Base-by-base conservation (phyloP, 164 flowering plant genomes). In the Piper betle region DNA sequence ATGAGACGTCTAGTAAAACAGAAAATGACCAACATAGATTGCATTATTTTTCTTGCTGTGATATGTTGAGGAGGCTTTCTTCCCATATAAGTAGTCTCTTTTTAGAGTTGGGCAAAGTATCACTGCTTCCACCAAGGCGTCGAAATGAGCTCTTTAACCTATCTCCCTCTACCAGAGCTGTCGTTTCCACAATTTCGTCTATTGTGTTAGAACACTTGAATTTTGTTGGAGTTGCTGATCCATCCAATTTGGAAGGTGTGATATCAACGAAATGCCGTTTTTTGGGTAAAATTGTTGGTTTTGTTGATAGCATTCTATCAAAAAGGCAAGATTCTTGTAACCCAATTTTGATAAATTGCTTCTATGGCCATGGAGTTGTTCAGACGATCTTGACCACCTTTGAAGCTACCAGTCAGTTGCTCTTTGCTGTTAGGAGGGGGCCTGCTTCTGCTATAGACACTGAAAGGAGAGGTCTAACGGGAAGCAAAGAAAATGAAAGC, bases 251-350 rank as follows among this genome's bases (percentile, higher is more conserved):
- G 68, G 86, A 86, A 61, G 66, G 73, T 56, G 77, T 86, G 9
- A 72, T 81, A 43, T 81, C 96, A 53, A 88, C 86, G 37, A 88
- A 91, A 68, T 91, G 98, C 63, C 76, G 92, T 37, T 91, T 88
- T 78, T 87, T 88, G 65, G 98, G 98, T n/a, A 94, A 88, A 78
- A 93, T 91, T 38, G 67, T 88, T 74, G 93, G 87, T 63, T 88
- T 85, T 64, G 75, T 87, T 62, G 96, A 88, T 73, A 76, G 79
- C 63, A 80, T 87, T 66, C 70, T 88, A 52, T 73, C 87, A 73
- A 97, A 91, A 66, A 75, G 84, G 70, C 88, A 84, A 60, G 96
- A 88, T 63, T 82, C 95, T 1, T 91, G 96, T 68, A 88, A 88
- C 77, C 84, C 99, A 4, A 71, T 91, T 54, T 25, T 91, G 63